Conservation (phyloP, 257 asterid species). For the Solanum dulcamara region DNA sequence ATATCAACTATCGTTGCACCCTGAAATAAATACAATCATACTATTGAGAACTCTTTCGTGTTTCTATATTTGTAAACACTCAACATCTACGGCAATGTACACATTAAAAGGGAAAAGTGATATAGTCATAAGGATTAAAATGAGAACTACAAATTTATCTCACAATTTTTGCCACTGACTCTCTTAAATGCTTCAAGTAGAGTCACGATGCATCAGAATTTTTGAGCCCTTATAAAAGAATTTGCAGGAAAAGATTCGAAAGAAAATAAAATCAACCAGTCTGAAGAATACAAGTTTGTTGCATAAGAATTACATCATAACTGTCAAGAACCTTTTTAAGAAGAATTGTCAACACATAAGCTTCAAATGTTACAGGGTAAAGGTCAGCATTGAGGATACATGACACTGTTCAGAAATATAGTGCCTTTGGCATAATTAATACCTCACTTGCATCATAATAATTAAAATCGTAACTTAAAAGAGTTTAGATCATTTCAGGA, state of each 20-base stretch:
- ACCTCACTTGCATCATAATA: neutral
- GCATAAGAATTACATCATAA: neutral
- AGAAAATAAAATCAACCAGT: neutral
- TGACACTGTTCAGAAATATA: neutral
- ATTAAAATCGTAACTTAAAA: neutral
- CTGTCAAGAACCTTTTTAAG: neutral
- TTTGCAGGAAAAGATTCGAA: neutral
- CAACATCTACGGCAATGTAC: neutral
- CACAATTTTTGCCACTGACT: neutral
- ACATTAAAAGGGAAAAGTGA: neutral
- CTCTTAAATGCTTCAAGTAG: neutral
- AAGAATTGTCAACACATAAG: neutral
- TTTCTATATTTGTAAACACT: neutral
- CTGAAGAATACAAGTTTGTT: neutral
- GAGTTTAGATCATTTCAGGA: neutral
- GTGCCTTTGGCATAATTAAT: neutral
- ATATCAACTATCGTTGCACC: constrained; percentile 94
- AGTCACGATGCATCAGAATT: neutral
- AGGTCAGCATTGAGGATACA: neutral
- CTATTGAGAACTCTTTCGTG: neutral
- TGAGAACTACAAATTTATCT: neutral
- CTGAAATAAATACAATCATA: constrained; percentile 19
- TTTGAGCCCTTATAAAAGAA: neutral
- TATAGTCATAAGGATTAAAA: neutral
- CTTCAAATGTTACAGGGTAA: neutral